Percentiles rank a stretch among this genome's conserved stretches.
These are phyloP conservation scores for Mortierella alpina DNA, from an alignment of 192 early-diverging fungal species.

Conservation along the genomic window DNA sequence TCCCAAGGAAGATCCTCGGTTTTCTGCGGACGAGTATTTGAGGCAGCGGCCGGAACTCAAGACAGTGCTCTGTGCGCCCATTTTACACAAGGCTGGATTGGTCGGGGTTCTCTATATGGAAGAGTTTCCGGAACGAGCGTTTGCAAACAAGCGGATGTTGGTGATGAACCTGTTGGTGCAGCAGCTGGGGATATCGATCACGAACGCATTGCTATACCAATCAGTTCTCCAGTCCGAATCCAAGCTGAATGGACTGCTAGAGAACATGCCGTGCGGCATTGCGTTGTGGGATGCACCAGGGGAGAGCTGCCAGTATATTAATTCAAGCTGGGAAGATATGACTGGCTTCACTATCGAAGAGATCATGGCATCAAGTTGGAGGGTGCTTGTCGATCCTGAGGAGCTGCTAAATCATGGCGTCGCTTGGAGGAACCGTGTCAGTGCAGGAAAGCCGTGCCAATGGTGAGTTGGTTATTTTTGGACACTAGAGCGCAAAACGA, in stretches of 20 bases:
- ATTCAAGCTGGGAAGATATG: constrained; percentile 42
- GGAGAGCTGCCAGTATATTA: constrained; percentile 39
- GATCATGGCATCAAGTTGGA: constrained; percentile 22
- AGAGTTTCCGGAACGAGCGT: constrained; percentile 59
- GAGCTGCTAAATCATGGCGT: constrained; percentile 23
- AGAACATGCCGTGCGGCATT: constrained; percentile 53
- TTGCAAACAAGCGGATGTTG: constrained; percentile 50
- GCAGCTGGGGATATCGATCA: constrained; percentile 64
- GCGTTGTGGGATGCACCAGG: constrained; percentile 39
- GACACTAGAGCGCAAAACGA: neutral
- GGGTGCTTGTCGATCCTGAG: constrained; percentile 24
- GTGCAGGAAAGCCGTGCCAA: constrained; percentile 26
- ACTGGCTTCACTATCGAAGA: constrained; percentile 30
- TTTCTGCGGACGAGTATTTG: constrained; percentile 48
- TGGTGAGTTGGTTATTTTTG: constrained; percentile 15
- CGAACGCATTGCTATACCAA: constrained; percentile 61
- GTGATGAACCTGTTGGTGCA: constrained; percentile 62
- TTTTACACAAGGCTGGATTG: constrained; percentile 57
- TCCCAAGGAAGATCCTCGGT: constrained; percentile 47
- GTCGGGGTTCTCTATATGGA: constrained; percentile 61
- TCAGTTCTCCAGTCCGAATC: constrained; percentile 55
- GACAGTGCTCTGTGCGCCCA: constrained; percentile 61
- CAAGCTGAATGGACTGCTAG: constrained; percentile 40
- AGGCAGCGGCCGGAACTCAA: constrained; percentile 43
- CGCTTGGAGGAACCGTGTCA: constrained; percentile 32